Percentiles rank a stretch among this genome's conserved stretches.
phyloP scores from a whole-genome alignment of 163 green algal genomes.

The Scenedesmus sp. region DNA sequence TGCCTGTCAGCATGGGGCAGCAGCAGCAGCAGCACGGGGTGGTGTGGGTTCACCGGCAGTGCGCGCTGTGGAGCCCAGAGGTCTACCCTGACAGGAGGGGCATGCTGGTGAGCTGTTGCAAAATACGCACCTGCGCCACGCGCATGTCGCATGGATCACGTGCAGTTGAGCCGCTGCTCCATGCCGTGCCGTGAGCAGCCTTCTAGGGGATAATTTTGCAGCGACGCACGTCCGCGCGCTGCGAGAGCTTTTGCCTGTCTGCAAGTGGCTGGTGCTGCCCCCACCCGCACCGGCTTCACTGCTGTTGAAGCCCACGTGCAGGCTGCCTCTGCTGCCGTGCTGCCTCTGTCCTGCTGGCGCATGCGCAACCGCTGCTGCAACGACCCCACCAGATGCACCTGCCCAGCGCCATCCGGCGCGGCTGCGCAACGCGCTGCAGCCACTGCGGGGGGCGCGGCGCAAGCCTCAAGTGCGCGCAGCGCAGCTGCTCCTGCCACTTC shows the following conservation, averaged over 20 bases:
- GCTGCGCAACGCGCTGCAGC: conserved; percentile 41
- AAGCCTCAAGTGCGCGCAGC: conserved; percentile 34
- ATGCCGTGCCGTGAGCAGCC: too few species aligned
- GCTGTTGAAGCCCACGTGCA: neutral
- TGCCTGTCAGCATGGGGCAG: conserved; percentile 44
- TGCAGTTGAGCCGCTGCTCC: too few species aligned
- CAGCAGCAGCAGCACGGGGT: conserved; percentile 1
- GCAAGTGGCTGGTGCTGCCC: neutral
- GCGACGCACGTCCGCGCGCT: too few species aligned
- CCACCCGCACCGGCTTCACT: neutral
- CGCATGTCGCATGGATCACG: too few species aligned
- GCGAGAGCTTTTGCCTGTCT: too few species aligned
- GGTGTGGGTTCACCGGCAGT: conserved; percentile 54
- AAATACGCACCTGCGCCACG: neutral
- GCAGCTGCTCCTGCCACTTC: conserved; percentile 29
- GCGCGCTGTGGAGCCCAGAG: conserved; percentile 55
- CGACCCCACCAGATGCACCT: conserved; percentile 25
- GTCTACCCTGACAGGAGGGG: conserved; percentile 28
- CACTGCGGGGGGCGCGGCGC: conserved; percentile 39
- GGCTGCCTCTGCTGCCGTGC: neutral
- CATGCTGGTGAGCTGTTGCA: conserved; percentile 24
- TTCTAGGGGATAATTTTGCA: too few species aligned
- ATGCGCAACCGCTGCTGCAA: conserved; percentile 4
- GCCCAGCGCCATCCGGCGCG: conserved; percentile 22
- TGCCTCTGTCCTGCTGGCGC: neutral